Base-by-base conservation (phyloP, 1,284 basidiomycete species). In the Retiboletus flavoniger region DNA sequence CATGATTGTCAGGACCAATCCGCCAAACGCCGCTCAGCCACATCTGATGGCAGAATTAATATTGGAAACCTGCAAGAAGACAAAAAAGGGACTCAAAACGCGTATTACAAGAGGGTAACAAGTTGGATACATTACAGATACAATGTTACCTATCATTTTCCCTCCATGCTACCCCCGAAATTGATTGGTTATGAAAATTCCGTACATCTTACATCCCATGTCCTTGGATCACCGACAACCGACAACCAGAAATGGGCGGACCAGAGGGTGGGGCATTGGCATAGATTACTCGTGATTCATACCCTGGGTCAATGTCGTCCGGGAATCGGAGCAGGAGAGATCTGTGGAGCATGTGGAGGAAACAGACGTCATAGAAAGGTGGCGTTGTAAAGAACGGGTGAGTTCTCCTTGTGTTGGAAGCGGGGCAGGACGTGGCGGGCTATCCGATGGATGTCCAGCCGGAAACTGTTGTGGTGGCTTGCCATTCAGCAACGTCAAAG, bases 401-500 rank as follows among this genome's bases (percentile, higher is more conserved):
- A 63, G 51, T 1, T 47, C 21, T 4, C 63, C 58, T 43, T 62
- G 63, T 5, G 57, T 40, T 14, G 56, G 53, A 9, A 54, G 50
- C 2, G 51, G 36, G 11, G 29, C 6, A 1, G 51, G 45, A 16
- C 55, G 52, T 1, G 48, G 40, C 19, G 51, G 44, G 16, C 26
- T 50, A 4, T 57, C 51, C 7, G 58, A 57, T 4, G 54, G 58
- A 32, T 38, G 57, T 10, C 69, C 66, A 1, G 64, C 60, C 2
- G 69, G 63, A 51, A 55, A 68, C 41, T 71, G 70, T n/a, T 62
- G 67, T 40, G 70, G 66, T 36, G 68, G 66, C 36, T 57, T 69
- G 24, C 68, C 68, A 19, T 66, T 68, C 28, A 71, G 47, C 46
- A 67, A 50, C 16, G 57, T 45, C 52, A 64, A 47, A 9, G 65